Conservation (phyloP, 495 filamentous ascomycete genomes). For the Aspergillus taichungensis region DNA sequence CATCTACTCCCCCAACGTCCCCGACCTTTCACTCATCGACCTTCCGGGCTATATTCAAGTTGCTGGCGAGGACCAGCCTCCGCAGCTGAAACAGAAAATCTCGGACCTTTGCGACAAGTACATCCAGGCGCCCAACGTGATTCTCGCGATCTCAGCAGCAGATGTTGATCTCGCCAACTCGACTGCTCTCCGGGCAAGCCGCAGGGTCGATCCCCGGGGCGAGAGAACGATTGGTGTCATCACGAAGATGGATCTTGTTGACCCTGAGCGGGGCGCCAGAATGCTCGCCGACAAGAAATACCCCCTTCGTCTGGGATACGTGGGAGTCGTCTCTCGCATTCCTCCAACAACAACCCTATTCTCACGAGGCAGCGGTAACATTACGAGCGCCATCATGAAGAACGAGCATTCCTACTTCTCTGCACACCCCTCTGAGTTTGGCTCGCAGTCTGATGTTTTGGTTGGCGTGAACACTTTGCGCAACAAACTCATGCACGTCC, state of each 20-base stretch:
- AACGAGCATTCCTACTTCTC: constrained; percentile 89
- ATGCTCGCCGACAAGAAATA: constrained; percentile 88
- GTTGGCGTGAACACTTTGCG: constrained; percentile 80
- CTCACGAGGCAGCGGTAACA: constrained; percentile 72
- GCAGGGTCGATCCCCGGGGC: constrained; percentile 86
- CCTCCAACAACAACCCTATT: constrained; percentile 73
- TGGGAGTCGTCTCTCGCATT: constrained; percentile 83
- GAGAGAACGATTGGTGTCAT: constrained; percentile 97
- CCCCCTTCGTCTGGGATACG: constrained; percentile 89
- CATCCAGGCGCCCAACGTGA: constrained; percentile 91
- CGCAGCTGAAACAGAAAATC: constrained; percentile 92
- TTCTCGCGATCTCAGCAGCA: constrained; percentile 92
- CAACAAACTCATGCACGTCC: constrained; percentile 93
- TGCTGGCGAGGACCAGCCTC: constrained; percentile 78
- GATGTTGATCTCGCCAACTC: constrained; percentile 98
- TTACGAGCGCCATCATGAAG: constrained; percentile 70
- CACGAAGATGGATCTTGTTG: constrained; percentile 98
- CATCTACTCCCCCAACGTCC: constrained; percentile 91
- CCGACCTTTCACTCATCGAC: constrained; percentile 93
- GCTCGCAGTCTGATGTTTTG: constrained; percentile 55
- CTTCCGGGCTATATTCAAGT: constrained; percentile 97
- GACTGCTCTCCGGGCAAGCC: constrained; percentile 80
- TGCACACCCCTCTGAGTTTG: constrained; percentile 72
- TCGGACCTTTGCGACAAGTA: constrained; percentile 96
- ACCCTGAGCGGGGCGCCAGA: constrained; percentile 63